These are phyloP conservation scores for Tylopilus sp. DNA, from an alignment of 768 basidiomycete genomes.

Conservation along the genomic window DNA sequence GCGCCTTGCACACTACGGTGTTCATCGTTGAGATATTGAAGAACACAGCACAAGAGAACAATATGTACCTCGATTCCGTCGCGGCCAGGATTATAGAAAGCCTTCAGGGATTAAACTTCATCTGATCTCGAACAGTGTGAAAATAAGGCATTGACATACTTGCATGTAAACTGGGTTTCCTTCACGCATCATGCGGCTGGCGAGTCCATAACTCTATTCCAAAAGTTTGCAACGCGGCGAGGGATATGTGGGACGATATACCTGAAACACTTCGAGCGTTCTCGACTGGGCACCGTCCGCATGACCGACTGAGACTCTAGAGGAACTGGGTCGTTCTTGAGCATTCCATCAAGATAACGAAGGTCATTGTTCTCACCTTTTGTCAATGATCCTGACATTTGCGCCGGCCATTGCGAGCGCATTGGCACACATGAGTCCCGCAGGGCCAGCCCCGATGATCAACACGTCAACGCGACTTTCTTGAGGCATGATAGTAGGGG, in stretches of 20 bases:
- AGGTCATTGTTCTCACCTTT: conserved; percentile 40
- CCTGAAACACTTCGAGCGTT: conserved; percentile 54
- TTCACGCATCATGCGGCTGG: conserved; percentile 43
- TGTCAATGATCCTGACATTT: conserved; percentile 46
- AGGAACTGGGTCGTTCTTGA: conserved; percentile 30
- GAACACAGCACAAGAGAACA: neutral
- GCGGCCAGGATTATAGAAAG: neutral
- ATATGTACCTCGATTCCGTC: neutral
- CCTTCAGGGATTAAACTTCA: no score
- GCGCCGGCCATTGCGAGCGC: conserved; percentile 43
- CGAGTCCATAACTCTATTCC: conserved; percentile 54
- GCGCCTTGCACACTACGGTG: neutral
- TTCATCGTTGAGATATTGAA: neutral
- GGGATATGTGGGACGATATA: neutral
- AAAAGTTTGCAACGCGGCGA: neutral
- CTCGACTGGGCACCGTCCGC: conserved; percentile 57
- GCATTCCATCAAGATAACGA: neutral
- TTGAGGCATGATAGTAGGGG: conserved; percentile 20
- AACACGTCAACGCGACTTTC: conserved; percentile 42
- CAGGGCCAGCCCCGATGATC: conserved; percentile 47
- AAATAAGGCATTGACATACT: conserved; percentile 43
- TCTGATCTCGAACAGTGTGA: no score
- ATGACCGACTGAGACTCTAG: conserved; percentile 43
- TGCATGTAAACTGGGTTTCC: conserved; percentile 69
- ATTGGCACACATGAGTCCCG: conserved; percentile 67